Percentiles rank a stretch among this genome's conserved stretches.
phyloP scores from a whole-genome alignment of 768 basidiomycete species.

The Arthromyces matolae region DNA sequence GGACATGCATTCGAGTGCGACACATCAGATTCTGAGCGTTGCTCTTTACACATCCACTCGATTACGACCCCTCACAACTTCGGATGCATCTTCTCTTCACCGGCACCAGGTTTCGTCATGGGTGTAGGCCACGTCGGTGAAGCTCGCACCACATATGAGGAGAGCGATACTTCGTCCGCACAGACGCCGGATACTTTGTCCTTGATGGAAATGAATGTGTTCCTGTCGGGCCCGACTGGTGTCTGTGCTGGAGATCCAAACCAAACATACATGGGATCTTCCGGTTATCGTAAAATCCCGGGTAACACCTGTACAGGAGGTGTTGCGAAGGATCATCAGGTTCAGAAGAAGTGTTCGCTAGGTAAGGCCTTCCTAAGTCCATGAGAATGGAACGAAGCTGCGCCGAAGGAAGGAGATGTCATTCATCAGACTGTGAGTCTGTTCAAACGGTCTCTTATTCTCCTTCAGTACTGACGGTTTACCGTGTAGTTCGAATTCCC shows the following conservation, averaged over 20 bases:
- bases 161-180: constrained; percentile 94
- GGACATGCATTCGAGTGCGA: constrained; percentile 66
- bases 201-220: constrained; percentile 72
- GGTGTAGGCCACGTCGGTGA: constrained; percentile 90
- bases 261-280: constrained; percentile 79
- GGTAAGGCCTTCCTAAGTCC: constrained; percentile 48
- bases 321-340: constrained; percentile 59
- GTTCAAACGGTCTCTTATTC: no score
- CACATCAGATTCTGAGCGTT: constrained; percentile 48
- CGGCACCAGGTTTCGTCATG: constrained; percentile 93
- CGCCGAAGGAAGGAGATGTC: constrained; percentile 75
- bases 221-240: constrained; percentile 82
- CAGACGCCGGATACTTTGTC: constrained; percentile 86
- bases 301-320: constrained; percentile 87
- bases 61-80: constrained; percentile 92
- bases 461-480: constrained; percentile 1
- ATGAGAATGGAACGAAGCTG: constrained; percentile 43
- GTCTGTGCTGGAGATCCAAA: constrained; percentile 54
- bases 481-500: constrained; percentile 64
- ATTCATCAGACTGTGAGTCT: constrained; percentile 67
- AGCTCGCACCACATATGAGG: constrained; percentile 65
- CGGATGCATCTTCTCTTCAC: constrained; percentile 90
- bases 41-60: constrained; percentile 89
- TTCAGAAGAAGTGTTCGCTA: constrained; percentile 74
- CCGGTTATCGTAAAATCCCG: constrained; percentile 88